Base-by-base conservation (phyloP, 2,329 filamentous ascomycete genomes). In the Parastagonospora avenae region DNA sequence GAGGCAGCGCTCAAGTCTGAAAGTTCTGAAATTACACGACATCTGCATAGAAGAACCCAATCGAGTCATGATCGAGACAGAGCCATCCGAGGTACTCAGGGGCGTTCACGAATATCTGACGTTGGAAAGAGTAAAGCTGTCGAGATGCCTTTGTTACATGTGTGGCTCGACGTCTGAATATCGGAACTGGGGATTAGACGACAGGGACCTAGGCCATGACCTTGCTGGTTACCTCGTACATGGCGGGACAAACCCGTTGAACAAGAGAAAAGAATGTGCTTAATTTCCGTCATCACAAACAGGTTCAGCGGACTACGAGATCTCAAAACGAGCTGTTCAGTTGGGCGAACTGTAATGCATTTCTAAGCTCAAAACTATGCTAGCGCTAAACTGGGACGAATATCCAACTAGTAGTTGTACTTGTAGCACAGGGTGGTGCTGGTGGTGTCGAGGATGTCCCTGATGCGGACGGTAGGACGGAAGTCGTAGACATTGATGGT, bases 361-460 rank as follows among this genome's bases (percentile, higher is more conserved):
- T 19, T 16, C 37, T 28, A 19, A 39, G 8, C 19, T 19, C 16
- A 42, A 24, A 42, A 28, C 24, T 11, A 16, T 27, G 37, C 19
- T 10, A 39, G 6, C 9, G 19, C 37, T 39, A 39, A n/a, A 39
- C 15, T 24, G 8, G 27, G 40, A 44, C 27, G 30, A 54, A 27
- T 16, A 40, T 14, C 42, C 16, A 31, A 27, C 12, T 65, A 73
- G 60, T 73, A 73, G 55, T 67, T 67, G 62, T 73, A 73, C 57
- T 52, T 68, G 62, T 73, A 73, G 59, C 70, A 73, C 52, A 72
- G 40, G 6, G 48, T 63, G 1, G 42, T 41, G 30, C 44, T 50
- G 29, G 57, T 50, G 5, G 68, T 71, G 50, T 72, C 63, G 6
- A 73, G 48, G 29, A 73, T 56, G 37, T 73, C 67, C 38, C 69